phyloP scores from a whole-genome alignment of 23 red algal genomes.

The Agarophyton chilense region DNA sequence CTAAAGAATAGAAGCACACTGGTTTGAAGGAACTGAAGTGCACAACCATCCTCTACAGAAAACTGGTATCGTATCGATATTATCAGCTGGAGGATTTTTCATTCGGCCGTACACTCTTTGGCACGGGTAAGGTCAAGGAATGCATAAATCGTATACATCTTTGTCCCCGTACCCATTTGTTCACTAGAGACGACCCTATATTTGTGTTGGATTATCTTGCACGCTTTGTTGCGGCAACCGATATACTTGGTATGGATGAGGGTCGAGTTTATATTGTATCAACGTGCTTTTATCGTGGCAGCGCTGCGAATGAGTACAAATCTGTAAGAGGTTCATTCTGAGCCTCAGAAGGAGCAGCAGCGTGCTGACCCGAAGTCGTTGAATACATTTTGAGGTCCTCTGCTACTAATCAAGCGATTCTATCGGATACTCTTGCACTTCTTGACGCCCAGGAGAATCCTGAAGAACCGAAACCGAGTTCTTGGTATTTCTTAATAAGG shows the following conservation, averaged over 20 bases:
- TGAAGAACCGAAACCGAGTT: no score
- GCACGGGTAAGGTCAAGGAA: background rate
- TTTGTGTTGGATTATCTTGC: background rate
- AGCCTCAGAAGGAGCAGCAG: no score
- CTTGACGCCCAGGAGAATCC: no score
- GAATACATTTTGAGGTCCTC: no score
- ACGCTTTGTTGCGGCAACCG: background rate
- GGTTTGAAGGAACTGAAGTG: constrained; percentile 9
- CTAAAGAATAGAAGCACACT: background rate
- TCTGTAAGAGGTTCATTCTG: background rate
- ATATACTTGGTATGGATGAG: background rate
- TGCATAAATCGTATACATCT: constrained; percentile 6
- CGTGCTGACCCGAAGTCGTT: no score
- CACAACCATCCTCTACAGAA: background rate
- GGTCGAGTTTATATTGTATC: background rate
- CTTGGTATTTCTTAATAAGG: no score
- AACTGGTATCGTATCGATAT: background rate
- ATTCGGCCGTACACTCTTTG: background rate
- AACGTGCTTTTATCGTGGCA: background rate
- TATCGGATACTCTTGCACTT: no score
- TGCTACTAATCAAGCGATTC: no score
- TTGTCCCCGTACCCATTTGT: background rate
- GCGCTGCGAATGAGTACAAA: background rate
- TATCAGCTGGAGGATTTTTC: background rate
- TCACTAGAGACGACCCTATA: background rate